A percentile compares a stretch with the other conserved stretches of the same genome.
These are phyloP conservation scores for Chamaecrista fasciculata DNA, from an alignment of 306 rosid species.

Conservation along the genomic window DNA sequence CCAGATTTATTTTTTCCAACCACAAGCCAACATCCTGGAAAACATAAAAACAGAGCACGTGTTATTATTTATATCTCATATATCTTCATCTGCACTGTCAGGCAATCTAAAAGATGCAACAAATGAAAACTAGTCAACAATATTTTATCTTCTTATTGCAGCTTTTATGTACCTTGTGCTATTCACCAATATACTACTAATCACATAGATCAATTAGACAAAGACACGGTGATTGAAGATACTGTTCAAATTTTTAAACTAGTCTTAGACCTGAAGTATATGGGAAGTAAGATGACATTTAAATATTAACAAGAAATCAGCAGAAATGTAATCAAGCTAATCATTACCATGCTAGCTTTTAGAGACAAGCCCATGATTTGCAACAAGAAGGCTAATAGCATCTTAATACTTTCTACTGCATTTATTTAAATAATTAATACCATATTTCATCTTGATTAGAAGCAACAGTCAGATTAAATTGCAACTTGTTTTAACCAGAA, in stretches of 20 bases:
- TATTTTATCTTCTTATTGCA: conserved; percentile 14
- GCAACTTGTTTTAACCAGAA: background rate
- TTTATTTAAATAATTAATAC: background rate
- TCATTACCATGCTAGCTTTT: background rate
- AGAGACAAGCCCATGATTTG: background rate
- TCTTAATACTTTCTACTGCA: background rate
- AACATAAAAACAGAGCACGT: background rate
- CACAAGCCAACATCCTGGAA: conserved; percentile 70
- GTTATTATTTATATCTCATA: conserved; percentile 5
- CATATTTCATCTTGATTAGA: background rate
- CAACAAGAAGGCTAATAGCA: background rate
- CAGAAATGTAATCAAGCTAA: conserved; percentile 14
- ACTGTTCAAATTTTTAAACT: background rate
- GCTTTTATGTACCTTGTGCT: background rate
- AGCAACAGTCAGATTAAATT: background rate
- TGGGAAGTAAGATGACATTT: background rate
- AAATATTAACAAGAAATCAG: background rate
- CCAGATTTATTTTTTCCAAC: conserved; percentile 69
- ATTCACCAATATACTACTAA: conserved; percentile 1
- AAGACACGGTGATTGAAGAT: background rate
- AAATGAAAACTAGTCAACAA: background rate
- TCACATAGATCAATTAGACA: conserved; percentile 1
- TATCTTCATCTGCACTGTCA: conserved; percentile 2
- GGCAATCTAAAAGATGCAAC: conserved; percentile 4
- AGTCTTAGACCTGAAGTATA: conserved; percentile 14